Conservation (phyloP, 2,329 filamentous ascomycete species). For the Colletotrichum sp. region DNA sequence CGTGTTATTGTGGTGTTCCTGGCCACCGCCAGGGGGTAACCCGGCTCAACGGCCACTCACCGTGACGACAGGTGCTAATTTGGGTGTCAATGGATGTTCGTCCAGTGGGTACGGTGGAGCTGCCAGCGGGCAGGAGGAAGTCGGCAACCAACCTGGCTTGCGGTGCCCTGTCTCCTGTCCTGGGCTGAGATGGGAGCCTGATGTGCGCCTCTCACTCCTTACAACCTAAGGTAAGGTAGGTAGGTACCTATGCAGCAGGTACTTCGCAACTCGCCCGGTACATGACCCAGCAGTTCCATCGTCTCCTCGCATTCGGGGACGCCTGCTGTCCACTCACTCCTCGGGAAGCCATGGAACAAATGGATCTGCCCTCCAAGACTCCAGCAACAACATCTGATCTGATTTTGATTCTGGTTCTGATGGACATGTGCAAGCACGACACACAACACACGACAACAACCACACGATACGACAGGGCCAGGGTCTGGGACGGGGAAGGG, state of each 20-base stretch:
- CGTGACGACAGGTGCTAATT: slow-evolving; percentile 18
- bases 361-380: not conserved
- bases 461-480: not conserved
- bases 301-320: slow-evolving; percentile 15
- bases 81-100: slow-evolving; percentile 4
- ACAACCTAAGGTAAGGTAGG: too few relatives aligned
- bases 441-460: not conserved
- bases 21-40: slow-evolving; percentile 1
- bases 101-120: not conserved
- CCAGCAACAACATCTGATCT: not conserved
- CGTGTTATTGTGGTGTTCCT: slow-evolving; percentile 4
- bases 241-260: not conserved
- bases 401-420: not conserved
- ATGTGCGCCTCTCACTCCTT: not conserved
- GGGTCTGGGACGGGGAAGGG: not conserved
- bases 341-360: not conserved
- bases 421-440: not conserved
- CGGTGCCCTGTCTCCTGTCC: not conserved
- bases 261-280: not conserved
- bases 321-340: not conserved
- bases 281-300: not conserved
- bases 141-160: not conserved
- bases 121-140: not conserved
- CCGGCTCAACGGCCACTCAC: slow-evolving; percentile 10
- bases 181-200: not conserved